Evolutionary conservation across 2,329 filamentous ascomycete species (phyloP).

Genomic region (Catunica adiposa): DNA sequence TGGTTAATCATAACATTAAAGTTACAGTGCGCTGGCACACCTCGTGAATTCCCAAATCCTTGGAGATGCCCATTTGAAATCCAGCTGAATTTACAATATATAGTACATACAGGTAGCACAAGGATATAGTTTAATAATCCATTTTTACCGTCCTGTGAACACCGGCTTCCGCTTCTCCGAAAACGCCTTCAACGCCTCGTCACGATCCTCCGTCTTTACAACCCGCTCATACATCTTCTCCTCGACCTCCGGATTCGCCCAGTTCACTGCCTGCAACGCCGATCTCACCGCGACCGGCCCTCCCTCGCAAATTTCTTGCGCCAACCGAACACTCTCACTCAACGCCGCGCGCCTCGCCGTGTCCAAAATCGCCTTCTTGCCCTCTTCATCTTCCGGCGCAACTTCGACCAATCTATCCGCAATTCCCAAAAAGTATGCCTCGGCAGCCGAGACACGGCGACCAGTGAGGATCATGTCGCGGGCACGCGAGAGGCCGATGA

Average conservation of each 20-base stretch:
- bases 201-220: constrained; percentile 65
- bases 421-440: constrained; percentile 83
- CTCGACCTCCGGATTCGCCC: constrained; percentile 61
- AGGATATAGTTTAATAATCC: background rate
- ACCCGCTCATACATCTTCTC: constrained; percentile 75
- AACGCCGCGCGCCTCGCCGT: constrained; percentile 52
- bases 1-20: no score
- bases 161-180: constrained; percentile 43
- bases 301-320: constrained; percentile 74
- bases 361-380: constrained; percentile 28
- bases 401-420: constrained; percentile 83
- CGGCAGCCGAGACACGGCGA: constrained; percentile 61
- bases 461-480: constrained; percentile 83
- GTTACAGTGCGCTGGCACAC: no score
- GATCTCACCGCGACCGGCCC: constrained; percentile 70
- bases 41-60: no score
- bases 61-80: no score
- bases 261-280: constrained; percentile 60
- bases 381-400: constrained; percentile 22
- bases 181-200: constrained; percentile 81
- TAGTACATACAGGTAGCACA: background rate
- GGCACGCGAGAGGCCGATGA: constrained; percentile 70
- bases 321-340: constrained; percentile 60
- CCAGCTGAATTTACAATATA: background rate
- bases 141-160: constrained; percentile 21